Conservation (phyloP, 2,329 filamentous ascomycete genomes). For the Verticillium longisporum region DNA sequence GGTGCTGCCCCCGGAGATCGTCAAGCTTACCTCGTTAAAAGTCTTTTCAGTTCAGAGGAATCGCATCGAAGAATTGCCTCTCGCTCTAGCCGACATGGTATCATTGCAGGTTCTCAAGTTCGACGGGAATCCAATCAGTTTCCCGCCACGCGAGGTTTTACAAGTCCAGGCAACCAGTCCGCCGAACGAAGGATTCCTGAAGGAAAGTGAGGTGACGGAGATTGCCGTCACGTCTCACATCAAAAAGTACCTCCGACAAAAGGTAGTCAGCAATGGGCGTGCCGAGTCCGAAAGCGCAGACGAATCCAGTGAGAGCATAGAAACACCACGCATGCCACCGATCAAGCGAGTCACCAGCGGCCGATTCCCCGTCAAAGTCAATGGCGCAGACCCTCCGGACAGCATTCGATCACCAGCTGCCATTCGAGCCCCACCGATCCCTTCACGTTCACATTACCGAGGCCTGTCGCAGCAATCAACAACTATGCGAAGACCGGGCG, state of each 20-base stretch:
- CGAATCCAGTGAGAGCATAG: conserved; percentile 65
- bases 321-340: conserved; percentile 66
- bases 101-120: conserved; percentile 86
- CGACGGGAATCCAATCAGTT: conserved; percentile 72
- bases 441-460: conserved; percentile 73
- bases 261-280: conserved; percentile 38
- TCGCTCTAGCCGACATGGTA: conserved; percentile 82
- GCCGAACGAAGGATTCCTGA: conserved; percentile 41
- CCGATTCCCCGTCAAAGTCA: conserved; percentile 64
- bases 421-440: conserved; percentile 67
- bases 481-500: conserved; percentile 59
- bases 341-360: conserved; percentile 57
- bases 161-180: conserved; percentile 50
- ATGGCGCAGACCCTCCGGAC: conserved; percentile 62
- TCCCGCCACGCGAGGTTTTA: conserved; percentile 66
- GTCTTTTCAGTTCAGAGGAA: conserved; percentile 86
- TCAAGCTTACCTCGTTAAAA: conserved; percentile 75
- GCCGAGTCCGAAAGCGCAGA: conserved; percentile 52
- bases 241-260: conserved; percentile 53
- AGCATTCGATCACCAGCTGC: conserved; percentile 58
- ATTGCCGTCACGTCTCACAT: conserved; percentile 54
- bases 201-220: conserved; percentile 59
- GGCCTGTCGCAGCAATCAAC: conserved; percentile 63
- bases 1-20: conserved; percentile 70
- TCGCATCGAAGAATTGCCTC: conserved; percentile 74